These are phyloP conservation scores for Amoeboradix gromovi DNA, from an alignment of 371 early-diverging fungal species.

Conservation along the genomic window DNA sequence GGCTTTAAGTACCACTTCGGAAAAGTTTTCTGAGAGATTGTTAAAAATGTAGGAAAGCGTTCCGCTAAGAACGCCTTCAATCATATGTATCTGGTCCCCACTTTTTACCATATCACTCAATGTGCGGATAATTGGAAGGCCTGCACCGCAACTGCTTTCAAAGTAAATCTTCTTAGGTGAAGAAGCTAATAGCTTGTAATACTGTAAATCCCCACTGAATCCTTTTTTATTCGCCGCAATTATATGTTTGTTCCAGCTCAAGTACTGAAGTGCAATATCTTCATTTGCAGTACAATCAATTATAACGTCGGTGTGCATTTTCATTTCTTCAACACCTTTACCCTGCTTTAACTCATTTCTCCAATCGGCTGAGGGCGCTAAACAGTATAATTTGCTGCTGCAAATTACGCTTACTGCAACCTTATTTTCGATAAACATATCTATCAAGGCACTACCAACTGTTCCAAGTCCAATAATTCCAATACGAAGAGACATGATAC, in stretches of 20 bases:
- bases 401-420: neutral
- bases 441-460: neutral
- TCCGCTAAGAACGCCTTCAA: constrained; percentile 89
- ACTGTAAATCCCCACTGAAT: constrained; percentile 35
- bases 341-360: neutral
- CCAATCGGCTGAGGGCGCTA: neutral
- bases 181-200: constrained; percentile 33
- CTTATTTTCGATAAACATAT: neutral
- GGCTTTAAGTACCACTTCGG: constrained; percentile 56
- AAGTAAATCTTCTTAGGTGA: neutral
- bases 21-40: constrained; percentile 56
- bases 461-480: neutral
- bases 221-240: constrained; percentile 95
- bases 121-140: constrained; percentile 73
- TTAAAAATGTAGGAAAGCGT: constrained; percentile 84
- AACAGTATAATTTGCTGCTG: neutral
- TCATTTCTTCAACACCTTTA: neutral
- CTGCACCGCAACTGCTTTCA: constrained; percentile 23
- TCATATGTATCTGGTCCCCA: constrained; percentile 56
- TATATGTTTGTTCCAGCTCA: constrained; percentile 52
- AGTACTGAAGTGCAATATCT: constrained; percentile 43
- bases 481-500: no score
- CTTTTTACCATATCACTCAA: constrained; percentile 58
- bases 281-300: constrained; percentile 75
- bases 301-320: constrained; percentile 7